Percentiles rank a stretch among this genome's conserved stretches.
phyloP scores from a whole-genome alignment of 2,329 filamentous ascomycete genomes.

The Sclerotinia trifoliorum region DNA sequence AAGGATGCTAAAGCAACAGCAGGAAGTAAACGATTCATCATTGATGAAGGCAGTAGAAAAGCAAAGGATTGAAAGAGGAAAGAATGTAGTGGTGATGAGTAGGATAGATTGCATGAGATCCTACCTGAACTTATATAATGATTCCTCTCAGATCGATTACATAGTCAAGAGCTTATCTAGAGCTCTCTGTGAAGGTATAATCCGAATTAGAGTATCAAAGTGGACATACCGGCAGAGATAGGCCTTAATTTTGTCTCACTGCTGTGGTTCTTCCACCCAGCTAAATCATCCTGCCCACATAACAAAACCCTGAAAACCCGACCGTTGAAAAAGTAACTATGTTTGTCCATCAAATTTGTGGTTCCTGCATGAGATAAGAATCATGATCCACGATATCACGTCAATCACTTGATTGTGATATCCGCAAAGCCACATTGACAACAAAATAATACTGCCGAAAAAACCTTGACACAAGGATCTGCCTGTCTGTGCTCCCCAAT shows the following conservation, averaged over 20 bases:
- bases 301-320: background rate
- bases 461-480: background rate
- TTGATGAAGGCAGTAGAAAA: background rate
- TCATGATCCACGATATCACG: background rate
- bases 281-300: background rate
- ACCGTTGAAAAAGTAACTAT: background rate
- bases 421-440: background rate
- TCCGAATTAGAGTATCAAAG: background rate
- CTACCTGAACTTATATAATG: background rate
- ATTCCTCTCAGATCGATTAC: background rate
- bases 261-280: background rate
- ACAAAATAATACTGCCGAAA: background rate
- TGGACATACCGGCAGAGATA: background rate
- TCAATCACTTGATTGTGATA: background rate
- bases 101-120: background rate
- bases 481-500: background rate
- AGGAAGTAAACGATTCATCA: slow-evolving; percentile 1
- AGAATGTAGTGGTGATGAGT: background rate
- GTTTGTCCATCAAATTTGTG: background rate
- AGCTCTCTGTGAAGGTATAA: background rate
- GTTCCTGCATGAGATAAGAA: background rate
- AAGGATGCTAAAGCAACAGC: slow-evolving; percentile 7
- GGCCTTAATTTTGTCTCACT: too few species aligned
- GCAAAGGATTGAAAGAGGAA: background rate
- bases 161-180: background rate